phyloP scores from a whole-genome alignment of 805 yeast genomes.

The Starmerella cellae region DNA sequence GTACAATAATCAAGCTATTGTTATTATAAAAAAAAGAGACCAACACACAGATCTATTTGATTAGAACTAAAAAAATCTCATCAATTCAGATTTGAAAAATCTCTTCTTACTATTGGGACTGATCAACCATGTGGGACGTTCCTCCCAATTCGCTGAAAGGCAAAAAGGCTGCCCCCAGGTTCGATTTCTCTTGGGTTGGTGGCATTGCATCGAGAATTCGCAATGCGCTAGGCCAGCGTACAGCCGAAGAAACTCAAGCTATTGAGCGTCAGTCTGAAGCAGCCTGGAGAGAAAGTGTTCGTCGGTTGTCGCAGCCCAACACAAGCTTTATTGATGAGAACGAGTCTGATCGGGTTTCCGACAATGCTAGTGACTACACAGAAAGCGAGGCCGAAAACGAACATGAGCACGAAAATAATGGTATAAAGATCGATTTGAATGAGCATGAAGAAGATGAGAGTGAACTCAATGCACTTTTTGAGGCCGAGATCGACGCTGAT shows the following conservation, averaged over 20 bases:
- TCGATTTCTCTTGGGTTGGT: constrained; percentile 13
- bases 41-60: no score
- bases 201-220: constrained; percentile 7
- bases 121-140: neutral
- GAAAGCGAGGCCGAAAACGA: constrained; percentile 6
- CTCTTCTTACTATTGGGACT: no score
- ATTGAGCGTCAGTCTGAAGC: constrained; percentile 11
- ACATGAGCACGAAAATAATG: constrained; percentile 8
- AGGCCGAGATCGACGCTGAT: neutral
- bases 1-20: no score
- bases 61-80: no score
- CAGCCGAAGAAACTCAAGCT: constrained; percentile 2
- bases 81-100: no score
- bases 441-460: constrained; percentile 3
- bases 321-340: neutral
- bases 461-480: neutral
- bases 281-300: constrained; percentile 1
- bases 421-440: constrained; percentile 2
- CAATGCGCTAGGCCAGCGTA: constrained; percentile 2
- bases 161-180: neutral
- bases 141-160: constrained; percentile 1
- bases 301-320: neutral
- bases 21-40: no score
- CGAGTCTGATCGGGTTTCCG: neutral
- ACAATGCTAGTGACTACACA: neutral